A percentile compares a stretch with the other conserved stretches of the same genome.
phyloP scores from a whole-genome alignment of 1,284 basidiomycete species.

The Rhodotorula sp. region DNA sequence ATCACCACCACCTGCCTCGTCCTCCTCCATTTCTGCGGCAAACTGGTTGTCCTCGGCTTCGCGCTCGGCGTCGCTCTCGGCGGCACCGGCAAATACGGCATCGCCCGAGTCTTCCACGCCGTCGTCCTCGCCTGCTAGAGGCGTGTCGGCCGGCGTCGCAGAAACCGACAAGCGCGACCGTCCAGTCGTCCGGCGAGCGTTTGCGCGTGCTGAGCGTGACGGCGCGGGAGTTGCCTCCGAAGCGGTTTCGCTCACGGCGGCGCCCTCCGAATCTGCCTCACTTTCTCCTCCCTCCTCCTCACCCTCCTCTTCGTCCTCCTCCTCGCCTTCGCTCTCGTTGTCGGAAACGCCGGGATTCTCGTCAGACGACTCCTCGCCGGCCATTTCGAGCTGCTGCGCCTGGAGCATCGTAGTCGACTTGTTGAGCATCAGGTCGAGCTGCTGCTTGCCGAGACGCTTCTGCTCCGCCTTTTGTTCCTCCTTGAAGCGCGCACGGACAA shows the following conservation, averaged over 20 bases:
- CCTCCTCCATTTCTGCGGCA: conserved; percentile 39
- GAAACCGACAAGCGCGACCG: conserved; percentile 34
- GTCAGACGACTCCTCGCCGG: conserved; percentile 46
- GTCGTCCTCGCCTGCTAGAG: background rate
- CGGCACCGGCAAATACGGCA: conserved; percentile 21
- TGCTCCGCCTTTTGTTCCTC: conserved; percentile 62
- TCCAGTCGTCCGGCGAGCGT: background rate
- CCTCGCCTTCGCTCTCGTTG: conserved; percentile 37
- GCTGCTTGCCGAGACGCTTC: conserved; percentile 69
- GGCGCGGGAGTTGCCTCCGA: background rate
- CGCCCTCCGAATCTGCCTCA: background rate
- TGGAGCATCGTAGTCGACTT: conserved; percentile 84
- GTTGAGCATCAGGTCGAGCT: conserved; percentile 84
- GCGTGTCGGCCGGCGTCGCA: conserved; percentile 27
- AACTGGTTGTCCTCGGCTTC: conserved; percentile 29
- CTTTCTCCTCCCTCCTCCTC: conserved; percentile 1
- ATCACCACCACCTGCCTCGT: conserved; percentile 31
- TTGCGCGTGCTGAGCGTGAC: background rate
- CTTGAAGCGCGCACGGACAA: conserved; percentile 69
- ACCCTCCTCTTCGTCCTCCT: conserved; percentile 21
- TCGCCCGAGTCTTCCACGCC: conserved; percentile 24
- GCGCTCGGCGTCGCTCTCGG: conserved; percentile 21
- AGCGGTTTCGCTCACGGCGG: conserved; percentile 7
- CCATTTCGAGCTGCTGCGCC: conserved; percentile 72
- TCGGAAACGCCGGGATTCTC: conserved; percentile 43